phyloP scores from a whole-genome alignment of 176 grass and related monocot species.

The Stipa capillata region DNA sequence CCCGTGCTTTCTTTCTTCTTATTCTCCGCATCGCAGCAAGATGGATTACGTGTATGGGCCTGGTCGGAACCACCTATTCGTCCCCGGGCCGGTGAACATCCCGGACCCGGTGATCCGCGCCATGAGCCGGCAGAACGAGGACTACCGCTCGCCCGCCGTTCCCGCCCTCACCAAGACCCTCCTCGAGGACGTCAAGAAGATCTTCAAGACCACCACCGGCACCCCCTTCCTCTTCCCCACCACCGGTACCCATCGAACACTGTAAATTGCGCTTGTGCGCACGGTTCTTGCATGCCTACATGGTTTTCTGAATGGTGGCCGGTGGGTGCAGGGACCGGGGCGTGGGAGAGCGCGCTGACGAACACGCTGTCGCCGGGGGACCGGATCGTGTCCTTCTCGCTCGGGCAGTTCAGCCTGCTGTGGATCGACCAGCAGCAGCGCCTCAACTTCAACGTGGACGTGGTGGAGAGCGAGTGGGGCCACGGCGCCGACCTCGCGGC shows the following conservation, averaged over 20 bases:
- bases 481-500: constrained; percentile 59
- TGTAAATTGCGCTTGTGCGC: too few relatives aligned
- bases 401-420: constrained; percentile 93
- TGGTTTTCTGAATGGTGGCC: too few relatives aligned
- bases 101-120: constrained; percentile 81
- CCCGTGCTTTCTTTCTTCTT: neutral
- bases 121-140: constrained; percentile 95
- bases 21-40: neutral
- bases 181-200: constrained; percentile 89
- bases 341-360: constrained; percentile 98
- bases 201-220: constrained; percentile 95
- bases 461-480: constrained; percentile 87
- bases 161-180: constrained; percentile 73
- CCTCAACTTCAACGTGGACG: constrained; percentile 80
- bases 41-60: constrained; percentile 96
- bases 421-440: constrained; percentile 99
- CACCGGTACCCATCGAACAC: too few relatives aligned
- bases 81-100: constrained; percentile 92
- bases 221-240: constrained; percentile 86
- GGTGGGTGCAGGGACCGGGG: too few relatives aligned
- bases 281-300: too few relatives aligned
- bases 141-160: constrained; percentile 89
- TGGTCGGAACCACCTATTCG: constrained; percentile 85
- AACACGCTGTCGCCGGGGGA: constrained; percentile 94
- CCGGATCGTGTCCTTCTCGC: constrained; percentile 65